phyloP scores from a whole-genome alignment of 1,284 basidiomycete species.

The Vanrija sp. region DNA sequence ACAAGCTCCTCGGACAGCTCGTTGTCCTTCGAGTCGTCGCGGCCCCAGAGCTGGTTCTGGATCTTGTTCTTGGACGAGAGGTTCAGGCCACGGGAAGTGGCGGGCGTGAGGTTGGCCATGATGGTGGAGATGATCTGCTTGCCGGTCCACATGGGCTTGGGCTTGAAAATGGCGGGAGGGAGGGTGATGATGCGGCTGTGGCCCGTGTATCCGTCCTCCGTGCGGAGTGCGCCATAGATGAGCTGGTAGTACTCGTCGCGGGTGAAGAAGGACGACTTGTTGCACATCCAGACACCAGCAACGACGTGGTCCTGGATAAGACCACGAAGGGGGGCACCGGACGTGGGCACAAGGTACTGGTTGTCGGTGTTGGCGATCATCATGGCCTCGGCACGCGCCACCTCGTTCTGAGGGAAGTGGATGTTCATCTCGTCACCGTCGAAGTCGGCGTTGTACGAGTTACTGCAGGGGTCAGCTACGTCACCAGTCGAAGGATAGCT shows the following conservation, averaged over 20 bases:
- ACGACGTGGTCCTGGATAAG: conserved; percentile 99
- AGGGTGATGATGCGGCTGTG: conserved; percentile 71
- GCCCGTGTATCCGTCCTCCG: conserved; percentile 72
- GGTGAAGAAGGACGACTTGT: conserved; percentile 89
- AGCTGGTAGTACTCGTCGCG: conserved; percentile 96
- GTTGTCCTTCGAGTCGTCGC: conserved; percentile 42
- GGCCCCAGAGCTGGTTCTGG: conserved; percentile 72
- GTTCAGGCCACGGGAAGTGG: conserved; percentile 76
- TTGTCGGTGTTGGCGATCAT: conserved; percentile 98
- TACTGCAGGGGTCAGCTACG: conserved; percentile 54
- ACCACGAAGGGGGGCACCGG: conserved; percentile 94
- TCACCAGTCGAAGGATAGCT: conserved; percentile 9
- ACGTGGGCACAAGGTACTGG: conserved; percentile 97
- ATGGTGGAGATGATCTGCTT: conserved; percentile 97
- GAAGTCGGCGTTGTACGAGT: conserved; percentile 99
- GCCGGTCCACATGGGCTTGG: conserved; percentile 88
- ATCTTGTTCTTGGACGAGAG: conserved; percentile 83
- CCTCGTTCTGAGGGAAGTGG: conserved; percentile 85
- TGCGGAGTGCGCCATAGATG: conserved; percentile 88
- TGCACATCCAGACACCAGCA: conserved; percentile 98
- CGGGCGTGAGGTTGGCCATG: conserved; percentile 84
- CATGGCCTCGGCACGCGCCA: conserved; percentile 89
- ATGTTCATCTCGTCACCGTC: conserved; percentile 99
- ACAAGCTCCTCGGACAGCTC: conserved; percentile 73
- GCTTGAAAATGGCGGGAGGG: conserved; percentile 89